Evolutionary conservation across 1,284 basidiomycete genomes (phyloP).

Genomic region (Neotropicomus parvogracilis): DNA sequence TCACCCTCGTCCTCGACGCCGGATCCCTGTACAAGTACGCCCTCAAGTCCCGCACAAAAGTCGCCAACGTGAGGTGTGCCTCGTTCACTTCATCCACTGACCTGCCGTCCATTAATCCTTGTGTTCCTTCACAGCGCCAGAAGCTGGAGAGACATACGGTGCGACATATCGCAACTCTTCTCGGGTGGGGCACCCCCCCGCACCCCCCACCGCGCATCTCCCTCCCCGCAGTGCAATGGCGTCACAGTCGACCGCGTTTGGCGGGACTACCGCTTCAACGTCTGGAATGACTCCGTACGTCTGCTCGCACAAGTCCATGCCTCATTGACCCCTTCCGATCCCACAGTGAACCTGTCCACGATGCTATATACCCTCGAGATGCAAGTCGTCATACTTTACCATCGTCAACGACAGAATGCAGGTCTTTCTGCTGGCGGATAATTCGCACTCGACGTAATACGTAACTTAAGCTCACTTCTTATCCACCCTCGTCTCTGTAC

Average conservation of each 20-base stretch:
- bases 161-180: slow-evolving; percentile 59
- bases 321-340: slow-evolving; percentile 10
- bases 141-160: slow-evolving; percentile 62
- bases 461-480: slow-evolving; percentile 29
- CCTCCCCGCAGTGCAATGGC: slow-evolving; percentile 43
- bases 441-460: slow-evolving; percentile 30
- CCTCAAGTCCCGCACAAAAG: slow-evolving; percentile 59
- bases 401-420: slow-evolving; percentile 28
- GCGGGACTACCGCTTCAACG: slow-evolving; percentile 60
- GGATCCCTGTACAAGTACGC: slow-evolving; percentile 66
- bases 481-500: slow-evolving; percentile 16
- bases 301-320: background rate
- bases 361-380: slow-evolving; percentile 25
- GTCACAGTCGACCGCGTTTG: slow-evolving; percentile 64
- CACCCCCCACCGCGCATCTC: slow-evolving; percentile 30
- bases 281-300: slow-evolving; percentile 48
- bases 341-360: slow-evolving; percentile 22
- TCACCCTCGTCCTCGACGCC: slow-evolving; percentile 64
- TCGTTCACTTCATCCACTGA: slow-evolving; percentile 1
- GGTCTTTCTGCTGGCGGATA: slow-evolving; percentile 31
- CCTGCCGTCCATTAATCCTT: slow-evolving; percentile 7
- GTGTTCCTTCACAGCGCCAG: slow-evolving; percentile 43
- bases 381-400: slow-evolving; percentile 28
- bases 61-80: slow-evolving; percentile 66
- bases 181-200: slow-evolving; percentile 34